phyloP scores from a whole-genome alignment of 164 flowering plant species.

The Magnolia kwangsiensis region DNA sequence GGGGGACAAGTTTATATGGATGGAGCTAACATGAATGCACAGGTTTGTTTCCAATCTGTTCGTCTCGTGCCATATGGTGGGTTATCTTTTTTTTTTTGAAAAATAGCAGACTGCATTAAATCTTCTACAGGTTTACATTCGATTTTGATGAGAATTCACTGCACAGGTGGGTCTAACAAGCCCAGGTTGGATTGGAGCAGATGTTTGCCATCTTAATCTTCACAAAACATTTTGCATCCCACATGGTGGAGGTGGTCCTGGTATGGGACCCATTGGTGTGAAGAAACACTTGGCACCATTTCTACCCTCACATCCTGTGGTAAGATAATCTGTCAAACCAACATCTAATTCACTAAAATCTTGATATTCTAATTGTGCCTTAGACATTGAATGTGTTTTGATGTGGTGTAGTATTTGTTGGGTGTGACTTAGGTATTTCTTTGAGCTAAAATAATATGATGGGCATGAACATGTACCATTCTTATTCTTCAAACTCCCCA shows the following conservation, averaged over 20 bases:
- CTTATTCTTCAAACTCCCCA: no score
- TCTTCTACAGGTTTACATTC: not conserved
- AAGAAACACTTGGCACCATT: conserved; percentile 97
- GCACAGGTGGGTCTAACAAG: conserved; percentile 93
- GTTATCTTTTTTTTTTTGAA: not conserved
- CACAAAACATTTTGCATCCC: conserved; percentile 99
- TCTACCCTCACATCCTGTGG: conserved; percentile 99
- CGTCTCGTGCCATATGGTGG: not conserved
- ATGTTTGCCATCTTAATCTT: conserved; percentile 99
- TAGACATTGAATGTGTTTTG: not conserved
- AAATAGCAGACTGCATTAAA: not conserved
- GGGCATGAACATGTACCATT: no score
- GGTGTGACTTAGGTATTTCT: not conserved
- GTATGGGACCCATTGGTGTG: conserved; percentile 99
- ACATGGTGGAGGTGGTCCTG: conserved; percentile 99
- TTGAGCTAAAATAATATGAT: not conserved
- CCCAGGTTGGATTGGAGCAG: conserved; percentile 98
- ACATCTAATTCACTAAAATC: not conserved
- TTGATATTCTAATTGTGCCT: not conserved
- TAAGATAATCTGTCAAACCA: conserved; percentile 22
- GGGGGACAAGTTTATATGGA: conserved; percentile 99
- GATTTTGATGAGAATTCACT: not conserved
- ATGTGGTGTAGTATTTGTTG: not conserved
- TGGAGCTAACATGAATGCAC: conserved; percentile 99
- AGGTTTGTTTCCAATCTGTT: conserved; percentile 42